A percentile compares a stretch with the other conserved stretches of the same genome.
phyloP scores from a whole-genome alignment of 1,139 yeast species.

The Saccharomyces uvarum region DNA sequence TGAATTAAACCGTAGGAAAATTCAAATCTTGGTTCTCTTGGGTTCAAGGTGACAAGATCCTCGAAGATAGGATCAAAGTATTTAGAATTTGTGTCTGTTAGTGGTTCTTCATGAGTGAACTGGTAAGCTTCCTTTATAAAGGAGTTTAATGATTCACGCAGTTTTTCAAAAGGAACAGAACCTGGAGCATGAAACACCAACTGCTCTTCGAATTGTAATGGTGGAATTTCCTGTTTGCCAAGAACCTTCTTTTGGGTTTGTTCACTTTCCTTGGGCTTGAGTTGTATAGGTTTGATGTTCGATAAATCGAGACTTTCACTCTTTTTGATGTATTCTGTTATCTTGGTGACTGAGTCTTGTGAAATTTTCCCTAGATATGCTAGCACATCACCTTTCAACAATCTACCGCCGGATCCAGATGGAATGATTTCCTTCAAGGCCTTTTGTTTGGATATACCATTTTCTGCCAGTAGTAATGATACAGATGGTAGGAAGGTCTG shows the following conservation, averaged over 20 bases:
- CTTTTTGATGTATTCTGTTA: slow-evolving; percentile 51
- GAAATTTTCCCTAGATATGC: slow-evolving; percentile 73
- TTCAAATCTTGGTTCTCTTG: slow-evolving; percentile 50
- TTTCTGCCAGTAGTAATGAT: slow-evolving; percentile 50
- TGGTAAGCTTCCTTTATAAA: slow-evolving; percentile 22
- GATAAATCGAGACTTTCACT: slow-evolving; percentile 69
- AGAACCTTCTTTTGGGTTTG: slow-evolving; percentile 5
- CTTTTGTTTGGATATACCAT: slow-evolving; percentile 57
- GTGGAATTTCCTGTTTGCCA: slow-evolving; percentile 10
- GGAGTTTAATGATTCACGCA: slow-evolving; percentile 14
- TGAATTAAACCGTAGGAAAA: slow-evolving; percentile 31
- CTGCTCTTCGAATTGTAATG: slow-evolving; percentile 28
- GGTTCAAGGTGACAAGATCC: slow-evolving; percentile 52
- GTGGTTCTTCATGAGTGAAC: slow-evolving; percentile 18
- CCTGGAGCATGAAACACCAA: slow-evolving; percentile 16
- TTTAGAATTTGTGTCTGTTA: slow-evolving; percentile 36
- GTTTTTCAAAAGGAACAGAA: slow-evolving; percentile 11
- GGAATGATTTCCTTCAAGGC: slow-evolving; percentile 70
- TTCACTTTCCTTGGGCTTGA: slow-evolving; percentile 32
- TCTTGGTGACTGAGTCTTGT: slow-evolving; percentile 42
- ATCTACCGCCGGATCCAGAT: slow-evolving; percentile 81
- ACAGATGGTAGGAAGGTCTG: slow-evolving; percentile 82
- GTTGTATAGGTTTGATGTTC: slow-evolving; percentile 43
- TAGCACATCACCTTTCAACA: slow-evolving; percentile 84
- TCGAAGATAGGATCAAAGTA: slow-evolving; percentile 57